Evolutionary conservation across 257 asterid species (phyloP).

Genomic region (Capsicum chinense): DNA sequence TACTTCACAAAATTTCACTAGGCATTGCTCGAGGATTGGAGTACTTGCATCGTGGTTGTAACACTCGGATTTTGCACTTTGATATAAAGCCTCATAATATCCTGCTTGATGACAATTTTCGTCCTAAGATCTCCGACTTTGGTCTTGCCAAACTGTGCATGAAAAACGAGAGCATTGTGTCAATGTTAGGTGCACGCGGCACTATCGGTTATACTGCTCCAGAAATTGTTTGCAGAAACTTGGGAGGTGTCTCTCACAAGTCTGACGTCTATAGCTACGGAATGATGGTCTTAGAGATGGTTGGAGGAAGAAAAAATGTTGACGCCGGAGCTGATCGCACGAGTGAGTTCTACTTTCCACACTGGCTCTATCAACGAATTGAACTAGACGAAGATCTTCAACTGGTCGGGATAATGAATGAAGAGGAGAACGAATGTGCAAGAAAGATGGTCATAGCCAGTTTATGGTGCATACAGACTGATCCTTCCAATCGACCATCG

Average conservation of each 20-base stretch:
- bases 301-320: constrained; percentile 27
- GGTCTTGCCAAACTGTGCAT: constrained; percentile 42
- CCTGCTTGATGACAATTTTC: constrained; percentile 40
- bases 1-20: constrained; percentile 31
- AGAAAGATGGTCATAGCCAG: constrained; percentile 48
- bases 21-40: constrained; percentile 53
- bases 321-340: neutral
- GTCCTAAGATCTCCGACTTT: constrained; percentile 44
- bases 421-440: constrained; percentile 30
- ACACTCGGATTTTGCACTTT: constrained; percentile 40
- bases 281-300: constrained; percentile 38
- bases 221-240: constrained; percentile 31
- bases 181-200: constrained; percentile 37
- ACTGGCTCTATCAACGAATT: constrained; percentile 36
- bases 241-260: constrained; percentile 47
- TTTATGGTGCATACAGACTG: constrained; percentile 54
- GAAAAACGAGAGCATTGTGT: constrained; percentile 21
- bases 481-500: constrained; percentile 41
- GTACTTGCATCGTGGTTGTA: constrained; percentile 46
- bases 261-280: constrained; percentile 53
- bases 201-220: constrained; percentile 42
- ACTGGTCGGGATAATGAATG: neutral
- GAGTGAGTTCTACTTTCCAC: constrained; percentile 40
- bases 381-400: constrained; percentile 3
- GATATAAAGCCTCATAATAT: constrained; percentile 54